A percentile compares a stretch with the other conserved stretches of the same genome.
These are phyloP conservation scores for Cynara cardunculus DNA, from an alignment of 129 eudicot species.

Conservation along the genomic window DNA sequence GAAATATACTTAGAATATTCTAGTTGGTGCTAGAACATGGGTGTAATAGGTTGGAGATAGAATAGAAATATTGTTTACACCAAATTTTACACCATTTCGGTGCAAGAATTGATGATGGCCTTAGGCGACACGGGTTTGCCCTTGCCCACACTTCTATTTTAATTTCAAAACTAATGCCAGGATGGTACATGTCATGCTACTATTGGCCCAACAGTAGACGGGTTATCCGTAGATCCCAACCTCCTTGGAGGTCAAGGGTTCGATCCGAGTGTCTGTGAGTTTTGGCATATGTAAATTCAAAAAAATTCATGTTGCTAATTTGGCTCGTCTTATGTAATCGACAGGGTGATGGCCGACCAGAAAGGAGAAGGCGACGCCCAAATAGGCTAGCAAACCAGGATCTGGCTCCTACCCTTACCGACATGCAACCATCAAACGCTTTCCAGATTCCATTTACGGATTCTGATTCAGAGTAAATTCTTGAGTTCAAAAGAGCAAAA, in stretches of 20 bases:
- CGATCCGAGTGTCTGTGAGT: neutral
- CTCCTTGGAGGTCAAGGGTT: neutral
- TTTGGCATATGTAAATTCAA: neutral
- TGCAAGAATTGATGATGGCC: no score
- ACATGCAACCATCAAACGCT: slow-evolving; percentile 70
- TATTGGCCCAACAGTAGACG: no score
- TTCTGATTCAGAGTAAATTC: slow-evolving; percentile 62
- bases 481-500: neutral
- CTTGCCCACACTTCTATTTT: no score
- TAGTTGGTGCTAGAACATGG: no score
- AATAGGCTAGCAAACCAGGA: slow-evolving; percentile 31
- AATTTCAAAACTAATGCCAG: neutral
- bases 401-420: slow-evolving; percentile 62
- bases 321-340: neutral
- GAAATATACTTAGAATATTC: no score
- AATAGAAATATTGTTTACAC: no score
- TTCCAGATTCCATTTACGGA: slow-evolving; percentile 65
- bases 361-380: slow-evolving; percentile 44
- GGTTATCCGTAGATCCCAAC: neutral
- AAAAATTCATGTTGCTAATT: neutral
- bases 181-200: no score
- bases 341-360: slow-evolving; percentile 46
- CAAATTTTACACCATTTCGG: no score
- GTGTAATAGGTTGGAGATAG: no score
- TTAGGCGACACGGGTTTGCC: no score